Base-by-base conservation (phyloP, 108 stramenopile genomes). In the Heterococcus sp. region DNA sequence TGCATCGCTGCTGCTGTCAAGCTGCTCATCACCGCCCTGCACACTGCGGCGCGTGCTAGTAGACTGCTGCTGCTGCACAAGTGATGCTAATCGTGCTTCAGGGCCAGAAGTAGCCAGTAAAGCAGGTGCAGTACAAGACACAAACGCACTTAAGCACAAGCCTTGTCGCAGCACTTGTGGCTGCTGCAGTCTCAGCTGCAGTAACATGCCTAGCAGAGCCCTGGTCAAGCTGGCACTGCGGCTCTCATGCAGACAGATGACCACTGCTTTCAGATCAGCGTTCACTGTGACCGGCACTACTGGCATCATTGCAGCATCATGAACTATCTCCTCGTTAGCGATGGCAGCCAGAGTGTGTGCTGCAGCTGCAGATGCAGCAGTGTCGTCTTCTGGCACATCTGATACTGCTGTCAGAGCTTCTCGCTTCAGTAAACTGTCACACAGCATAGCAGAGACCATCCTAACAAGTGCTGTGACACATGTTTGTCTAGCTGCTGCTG, bases 201-300 rank as follows among this genome's bases (percentile, higher is more conserved):
- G 69, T 63, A 78, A 63, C 46, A 78, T 70, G 26, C 69, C 69
- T 21, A 78, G 69, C 40, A 78, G 37, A 0, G 68, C 76, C 30
- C 40, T 31, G 63, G 64, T 58, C 37, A 78, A 63, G 8, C 36
- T 32, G 1, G 68, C 68, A 63, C 76, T 78, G 68, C 69, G 76
- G n/a, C 76, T 69, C 76, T 78, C 76, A 58, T 70, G 76, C 0
- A 78, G 69, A 21, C 76, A 78, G 0, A 40, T 63, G 30, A 78
- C 76, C 0, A 66, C 34, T 37, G 75, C 75, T n/a, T 75, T 36
- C 35, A 75, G 36, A 11, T 66, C 75, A 5, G 36, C 72, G 66
- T 32, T 75, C 66, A 75, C 75, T 8, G 14, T 58, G n/a, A n/a
- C n/a, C n/a, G n/a, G n/a, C n/a, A n/a, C n/a, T n/a, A n/a, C n/a